phyloP scores from a whole-genome alignment of 225 moss, liverwort and hornwort species.

The Sphagnum tenellum region DNA sequence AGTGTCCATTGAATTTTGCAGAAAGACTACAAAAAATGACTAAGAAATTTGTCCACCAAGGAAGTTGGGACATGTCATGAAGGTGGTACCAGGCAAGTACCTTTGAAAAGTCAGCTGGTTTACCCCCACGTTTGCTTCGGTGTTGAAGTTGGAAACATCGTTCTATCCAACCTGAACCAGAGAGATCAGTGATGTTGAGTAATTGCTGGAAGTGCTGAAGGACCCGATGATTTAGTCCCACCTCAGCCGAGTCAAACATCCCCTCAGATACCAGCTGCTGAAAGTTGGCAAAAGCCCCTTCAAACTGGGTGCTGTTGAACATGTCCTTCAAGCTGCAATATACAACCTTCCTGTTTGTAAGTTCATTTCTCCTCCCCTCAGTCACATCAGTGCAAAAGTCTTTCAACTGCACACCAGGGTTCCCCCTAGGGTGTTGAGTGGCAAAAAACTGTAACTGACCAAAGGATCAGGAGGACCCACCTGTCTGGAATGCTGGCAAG shows the following conservation, averaged over 20 bases:
- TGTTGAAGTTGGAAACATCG: conserved; percentile 59
- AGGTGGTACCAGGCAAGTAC: conserved; percentile 8
- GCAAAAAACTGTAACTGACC: conserved; percentile 1
- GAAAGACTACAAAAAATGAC: too few species aligned
- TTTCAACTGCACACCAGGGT: too few species aligned
- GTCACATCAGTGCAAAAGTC: background rate
- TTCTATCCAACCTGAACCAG: conserved; percentile 80
- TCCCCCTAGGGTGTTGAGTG: background rate
- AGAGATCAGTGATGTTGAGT: conserved; percentile 48
- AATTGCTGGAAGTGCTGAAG: conserved; percentile 81
- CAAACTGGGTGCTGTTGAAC: conserved; percentile 78
- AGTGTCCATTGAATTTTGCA: too few species aligned
- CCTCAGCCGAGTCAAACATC: conserved; percentile 70
- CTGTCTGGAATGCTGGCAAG: conserved; percentile 30
- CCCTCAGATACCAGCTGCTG: conserved; percentile 74
- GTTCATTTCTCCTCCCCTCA: conserved; percentile 3
- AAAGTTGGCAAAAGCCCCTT: conserved; percentile 65
- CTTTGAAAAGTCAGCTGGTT: conserved; percentile 63
- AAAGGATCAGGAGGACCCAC: conserved; percentile 10
- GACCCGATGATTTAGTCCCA: conserved; percentile 54
- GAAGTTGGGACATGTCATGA: too few species aligned
- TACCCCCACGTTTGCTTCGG: conserved; percentile 61
- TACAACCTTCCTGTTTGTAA: background rate
- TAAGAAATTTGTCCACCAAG: too few species aligned
- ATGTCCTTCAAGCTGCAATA: conserved; percentile 67